These are phyloP conservation scores for Erythrophleum fordii DNA, from an alignment of 306 rosid species.

Conservation along the genomic window DNA sequence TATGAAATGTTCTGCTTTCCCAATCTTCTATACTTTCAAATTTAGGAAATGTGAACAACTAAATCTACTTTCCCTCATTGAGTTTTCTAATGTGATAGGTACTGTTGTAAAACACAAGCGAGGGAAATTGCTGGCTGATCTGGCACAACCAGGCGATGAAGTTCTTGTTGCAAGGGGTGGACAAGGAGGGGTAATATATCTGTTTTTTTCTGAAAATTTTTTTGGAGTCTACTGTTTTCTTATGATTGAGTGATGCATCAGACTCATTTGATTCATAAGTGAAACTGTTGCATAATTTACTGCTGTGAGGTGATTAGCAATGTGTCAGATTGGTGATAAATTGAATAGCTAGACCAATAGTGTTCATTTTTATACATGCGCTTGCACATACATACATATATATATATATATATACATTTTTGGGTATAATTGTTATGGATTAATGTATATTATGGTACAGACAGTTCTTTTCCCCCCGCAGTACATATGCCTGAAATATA, in stretches of 20 bases:
- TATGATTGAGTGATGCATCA: conserved; percentile 5
- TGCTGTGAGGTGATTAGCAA: conserved; percentile 6
- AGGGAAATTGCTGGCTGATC: conserved; percentile 86
- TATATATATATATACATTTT: background rate
- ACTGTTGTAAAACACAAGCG: conserved; percentile 86
- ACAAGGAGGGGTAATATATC: conserved; percentile 89
- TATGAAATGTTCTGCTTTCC: conserved; percentile 3
- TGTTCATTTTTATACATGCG: background rate
- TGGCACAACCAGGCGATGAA: conserved; percentile 81
- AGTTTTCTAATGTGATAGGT: conserved; percentile 55
- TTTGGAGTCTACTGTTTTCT: background rate
- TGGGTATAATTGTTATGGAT: background rate
- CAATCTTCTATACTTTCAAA: background rate
- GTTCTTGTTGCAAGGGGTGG: conserved; percentile 94
- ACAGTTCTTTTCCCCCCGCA: background rate
- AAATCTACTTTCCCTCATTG: background rate
- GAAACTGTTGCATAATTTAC: conserved; percentile 13
- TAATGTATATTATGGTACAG: background rate
- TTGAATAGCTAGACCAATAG: background rate
- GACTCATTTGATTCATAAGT: background rate
- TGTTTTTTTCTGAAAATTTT: conserved; percentile 13
- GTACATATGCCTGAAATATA: background rate
- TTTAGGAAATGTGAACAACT: conserved; percentile 14
- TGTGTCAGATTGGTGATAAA: conserved; percentile 17
- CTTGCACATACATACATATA: no score